A percentile compares a stretch with the other conserved stretches of the same genome.
Evolutionary conservation across 768 basidiomycete genomes (phyloP).

Genomic region (Amanita fuliginea): DNA sequence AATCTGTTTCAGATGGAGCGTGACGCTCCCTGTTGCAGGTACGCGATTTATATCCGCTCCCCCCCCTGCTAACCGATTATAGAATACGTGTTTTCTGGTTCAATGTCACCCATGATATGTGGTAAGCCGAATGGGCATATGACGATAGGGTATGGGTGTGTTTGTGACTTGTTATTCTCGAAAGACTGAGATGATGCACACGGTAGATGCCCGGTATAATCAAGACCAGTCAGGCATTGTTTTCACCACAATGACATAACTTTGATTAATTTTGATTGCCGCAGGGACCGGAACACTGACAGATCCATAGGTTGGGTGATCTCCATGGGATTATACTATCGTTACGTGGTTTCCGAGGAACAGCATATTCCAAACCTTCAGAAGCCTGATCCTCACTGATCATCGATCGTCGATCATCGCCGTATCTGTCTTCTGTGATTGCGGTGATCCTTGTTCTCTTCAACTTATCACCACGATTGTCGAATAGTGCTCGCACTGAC

Average conservation of each 20-base stretch:
- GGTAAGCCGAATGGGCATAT: constrained; percentile 26
- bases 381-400: too few relatives aligned
- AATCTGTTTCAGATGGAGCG: too few relatives aligned
- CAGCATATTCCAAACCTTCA: too few relatives aligned
- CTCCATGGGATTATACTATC: constrained; percentile 99
- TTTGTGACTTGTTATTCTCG: constrained; percentile 1
- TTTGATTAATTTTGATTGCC: too few relatives aligned
- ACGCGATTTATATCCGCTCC: constrained; percentile 12
- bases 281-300: constrained; percentile 55
- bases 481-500: too few relatives aligned
- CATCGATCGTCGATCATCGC: too few relatives aligned
- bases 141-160: not conserved
- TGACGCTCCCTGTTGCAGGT: too few relatives aligned
- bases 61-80: constrained; percentile 1
- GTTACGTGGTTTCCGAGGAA: too few relatives aligned
- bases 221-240: constrained; percentile 96
- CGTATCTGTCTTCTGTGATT: too few relatives aligned
- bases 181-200: constrained; percentile 99
- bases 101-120: constrained; percentile 99
- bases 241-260: constrained; percentile 91
- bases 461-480: too few relatives aligned
- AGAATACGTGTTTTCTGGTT: constrained; percentile 97
- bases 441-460: too few relatives aligned
- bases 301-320: constrained; percentile 78
- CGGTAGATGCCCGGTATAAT: constrained; percentile 98